Base-by-base conservation (phyloP, 164 flowering plant genomes). In the Pachysandra terminalis region DNA sequence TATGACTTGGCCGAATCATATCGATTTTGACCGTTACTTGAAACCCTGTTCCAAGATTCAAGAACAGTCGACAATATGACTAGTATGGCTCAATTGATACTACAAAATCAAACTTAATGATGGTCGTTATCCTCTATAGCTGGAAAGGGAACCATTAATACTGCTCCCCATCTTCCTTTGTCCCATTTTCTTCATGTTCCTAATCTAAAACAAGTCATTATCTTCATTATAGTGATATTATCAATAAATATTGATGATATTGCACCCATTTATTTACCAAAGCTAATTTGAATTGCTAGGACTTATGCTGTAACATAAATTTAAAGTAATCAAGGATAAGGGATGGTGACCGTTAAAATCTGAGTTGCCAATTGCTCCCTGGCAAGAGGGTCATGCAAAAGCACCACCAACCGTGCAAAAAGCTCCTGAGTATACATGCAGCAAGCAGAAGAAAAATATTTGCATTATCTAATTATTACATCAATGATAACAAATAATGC, bases 341-440 rank as follows among this genome's bases (percentile, higher is more conserved):
- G 63, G 56, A 22, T 16, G 48, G 1, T 52, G 25, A 96, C 98
- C 9, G 91, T 84, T 75, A 96, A 74, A 78, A 93, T 90, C 57
- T 91, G 97, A 74, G 95, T 85, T 5, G 97, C 90, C 63, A 82
- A 73, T 71, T 88, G 98, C 72, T 88, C 95, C 79, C 89, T 82
- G 41, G 91, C 95, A 37, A 93, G 80, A 73, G 99, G 98, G 79
- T 96, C 81, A 70, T 93, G 99, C 79, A 96, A 73, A 78, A 96
- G 95, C 64, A 93, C 91, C 80, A 90, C 74, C 71, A 96, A 80
- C 65, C 99, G 93, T 54, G 98, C 91, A 78, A 96, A 83, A 67
- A 93, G 86, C 66, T 88, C 98, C 99, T 96, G 80, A 53, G 65
- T 52, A 55, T 40, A 64, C 64, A n/a, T n/a, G 37, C 61, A 69